Evolutionary conservation across 2,329 filamentous ascomycete species (phyloP).

Genomic region (Hyphodiscus sp.): DNA sequence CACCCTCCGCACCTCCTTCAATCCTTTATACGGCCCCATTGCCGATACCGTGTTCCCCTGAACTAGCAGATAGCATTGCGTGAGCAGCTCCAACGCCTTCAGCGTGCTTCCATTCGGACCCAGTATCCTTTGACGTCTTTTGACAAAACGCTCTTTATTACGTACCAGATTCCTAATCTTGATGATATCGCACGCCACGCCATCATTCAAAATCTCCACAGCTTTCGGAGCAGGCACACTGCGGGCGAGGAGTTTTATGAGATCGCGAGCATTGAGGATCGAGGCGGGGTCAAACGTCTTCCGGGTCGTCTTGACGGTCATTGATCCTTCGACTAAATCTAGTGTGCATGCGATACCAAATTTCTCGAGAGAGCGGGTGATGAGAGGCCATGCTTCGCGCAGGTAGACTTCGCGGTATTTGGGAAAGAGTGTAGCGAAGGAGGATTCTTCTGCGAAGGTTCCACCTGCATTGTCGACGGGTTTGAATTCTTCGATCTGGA

Average conservation of each 20-base stretch:
- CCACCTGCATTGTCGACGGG: slow-evolving; percentile 79
- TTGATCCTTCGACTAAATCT: slow-evolving; percentile 90
- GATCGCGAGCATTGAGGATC: slow-evolving; percentile 87
- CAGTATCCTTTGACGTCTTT: slow-evolving; percentile 85
- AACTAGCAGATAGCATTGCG: slow-evolving; percentile 85
- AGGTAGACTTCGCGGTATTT: slow-evolving; percentile 96
- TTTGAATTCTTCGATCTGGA: slow-evolving; percentile 71
- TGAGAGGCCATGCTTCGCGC: slow-evolving; percentile 84
- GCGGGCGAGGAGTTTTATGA: slow-evolving; percentile 87
- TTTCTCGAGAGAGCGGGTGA: slow-evolving; percentile 83
- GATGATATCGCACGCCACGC: slow-evolving; percentile 87
- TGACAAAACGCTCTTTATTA: slow-evolving; percentile 94
- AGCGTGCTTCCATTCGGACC: slow-evolving; percentile 88
- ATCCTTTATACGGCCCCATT: slow-evolving; percentile 87
- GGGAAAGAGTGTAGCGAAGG: slow-evolving; percentile 81
- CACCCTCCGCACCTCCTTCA: slow-evolving; percentile 86
- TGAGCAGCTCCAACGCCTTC: slow-evolving; percentile 89
- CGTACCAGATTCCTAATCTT: slow-evolving; percentile 87
- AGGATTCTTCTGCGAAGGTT: slow-evolving; percentile 87
- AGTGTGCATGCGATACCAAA: slow-evolving; percentile 83
- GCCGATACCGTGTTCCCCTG: slow-evolving; percentile 92
- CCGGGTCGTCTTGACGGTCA: slow-evolving; percentile 92
- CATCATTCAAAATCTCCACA: slow-evolving; percentile 89
- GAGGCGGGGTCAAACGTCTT: slow-evolving; percentile 89
- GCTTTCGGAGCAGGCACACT: slow-evolving; percentile 92